Base-by-base conservation (phyloP, 1,139 yeast genomes). In the Saccharomycopsis crataegensis region DNA sequence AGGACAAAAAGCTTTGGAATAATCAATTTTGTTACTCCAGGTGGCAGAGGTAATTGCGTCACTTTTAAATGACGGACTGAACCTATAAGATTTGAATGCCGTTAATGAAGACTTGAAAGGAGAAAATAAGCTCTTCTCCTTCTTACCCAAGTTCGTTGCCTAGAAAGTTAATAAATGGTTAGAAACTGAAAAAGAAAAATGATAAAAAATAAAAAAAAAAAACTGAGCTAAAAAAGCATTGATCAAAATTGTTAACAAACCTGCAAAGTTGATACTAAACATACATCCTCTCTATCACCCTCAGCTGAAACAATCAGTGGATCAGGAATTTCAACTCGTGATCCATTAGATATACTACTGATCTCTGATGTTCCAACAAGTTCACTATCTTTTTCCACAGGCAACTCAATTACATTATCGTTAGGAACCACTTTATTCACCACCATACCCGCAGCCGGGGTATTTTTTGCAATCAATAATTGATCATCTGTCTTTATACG, bases 21-120 rank as follows among this genome's bases (percentile, higher is more conserved):
- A 38, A n/a, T 62, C 62, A 41, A 61, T 60, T 38, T 54, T 51
- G 46, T 60, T 60, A 52, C 61, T 65, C 57, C 64, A 69, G 3
- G 68, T 62, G 16, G 59, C 54, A 8, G 70, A 62, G 44, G 62
- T 59, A 52, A 62, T 62, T 12, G 63, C 61, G 2, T 56, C 58
- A 12, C 53, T 56, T 6, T 56, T 50, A 16, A 58, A 66, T 49
- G 64, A 49, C 3, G 69, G 69, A 49, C 67, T 62, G 52, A 65
- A 63, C 42, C 63, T 57, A 57, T 62, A 66, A 5, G 68, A 62
- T 33, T 61, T 56, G 53, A 66, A 65, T 12, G 58, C 28, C 33
- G 51, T 56, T 50, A 67, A 54, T 1, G 70, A 67, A 3, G 69
- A 66, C 11, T 56, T 57, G 49, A 65, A 66, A 12, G 61, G 58